A percentile compares a stretch with the other conserved stretches of the same genome.
Conservation (phyloP, 2,329 filamentous ascomycete species). For the Fusarium annulatum region DNA sequence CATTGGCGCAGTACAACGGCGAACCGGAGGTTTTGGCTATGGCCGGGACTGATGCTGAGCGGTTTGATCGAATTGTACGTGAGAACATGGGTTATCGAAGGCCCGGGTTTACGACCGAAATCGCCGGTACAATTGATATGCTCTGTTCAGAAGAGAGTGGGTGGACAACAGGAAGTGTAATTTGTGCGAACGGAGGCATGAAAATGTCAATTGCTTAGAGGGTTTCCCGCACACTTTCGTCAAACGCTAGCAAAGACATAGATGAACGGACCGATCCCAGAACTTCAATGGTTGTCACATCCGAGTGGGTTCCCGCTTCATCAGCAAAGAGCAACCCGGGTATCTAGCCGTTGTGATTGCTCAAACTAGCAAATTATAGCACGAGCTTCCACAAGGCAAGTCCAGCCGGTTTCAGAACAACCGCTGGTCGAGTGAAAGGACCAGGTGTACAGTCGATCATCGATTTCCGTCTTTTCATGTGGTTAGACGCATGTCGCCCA, state of each 20-base stretch:
- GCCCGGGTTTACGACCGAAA: constrained; percentile 59
- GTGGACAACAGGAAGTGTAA: constrained; percentile 77
- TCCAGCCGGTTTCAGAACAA: background rate
- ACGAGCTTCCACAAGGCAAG: background rate
- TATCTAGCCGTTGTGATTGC: background rate
- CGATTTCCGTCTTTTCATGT: background rate
- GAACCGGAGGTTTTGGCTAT: constrained; percentile 46
- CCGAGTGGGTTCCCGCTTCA: constrained; percentile 18
- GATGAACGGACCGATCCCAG: background rate
- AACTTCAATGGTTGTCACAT: constrained; percentile 10
- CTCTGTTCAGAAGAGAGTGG: constrained; percentile 72
- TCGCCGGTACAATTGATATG: constrained; percentile 78
- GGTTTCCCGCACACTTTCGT: background rate
- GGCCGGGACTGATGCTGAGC: constrained; percentile 47
- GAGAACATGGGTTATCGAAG: constrained; percentile 49
- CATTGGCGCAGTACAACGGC: constrained; percentile 50
- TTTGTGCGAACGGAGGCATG: constrained; percentile 74
- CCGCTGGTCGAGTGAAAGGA: background rate
- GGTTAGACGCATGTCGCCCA: background rate
- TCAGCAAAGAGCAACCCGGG: background rate
- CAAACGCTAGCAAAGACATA: background rate
- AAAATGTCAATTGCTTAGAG: constrained; percentile 52
- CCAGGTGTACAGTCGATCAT: background rate
- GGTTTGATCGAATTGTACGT: constrained; percentile 50
- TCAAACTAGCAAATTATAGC: background rate